phyloP scores from a whole-genome alignment of 805 yeast genomes.

The Sungouiella thailandica region DNA sequence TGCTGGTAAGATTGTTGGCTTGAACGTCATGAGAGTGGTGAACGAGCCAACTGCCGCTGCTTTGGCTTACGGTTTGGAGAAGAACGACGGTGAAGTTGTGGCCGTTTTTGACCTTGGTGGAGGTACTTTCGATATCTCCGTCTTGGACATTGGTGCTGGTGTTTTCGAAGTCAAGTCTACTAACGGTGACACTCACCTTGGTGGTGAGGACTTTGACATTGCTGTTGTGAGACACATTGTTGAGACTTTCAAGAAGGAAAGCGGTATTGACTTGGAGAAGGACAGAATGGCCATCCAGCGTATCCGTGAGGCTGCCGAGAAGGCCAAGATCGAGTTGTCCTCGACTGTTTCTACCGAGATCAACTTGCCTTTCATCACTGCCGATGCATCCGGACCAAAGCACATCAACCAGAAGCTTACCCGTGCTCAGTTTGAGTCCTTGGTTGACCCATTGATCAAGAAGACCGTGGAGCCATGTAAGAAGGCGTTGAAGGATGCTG shows the following conservation, averaged over 20 bases:
- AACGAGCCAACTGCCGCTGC: conserved; percentile 95
- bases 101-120: conserved; percentile 98
- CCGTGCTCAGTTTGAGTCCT: conserved; percentile 62
- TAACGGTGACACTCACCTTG: conserved; percentile 91
- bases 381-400: conserved; percentile 79
- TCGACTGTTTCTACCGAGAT: conserved; percentile 67
- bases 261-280: conserved; percentile 53
- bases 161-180: conserved; percentile 97
- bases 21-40: conserved; percentile 83
- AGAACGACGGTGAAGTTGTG: conserved; percentile 74
- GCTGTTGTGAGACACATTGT: conserved; percentile 80
- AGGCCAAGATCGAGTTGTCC: conserved; percentile 83
- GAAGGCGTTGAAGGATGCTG: conserved; percentile 81
- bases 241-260: conserved; percentile 69
- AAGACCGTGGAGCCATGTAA: conserved; percentile 72
- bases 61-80: conserved; percentile 90
- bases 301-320: conserved; percentile 66
- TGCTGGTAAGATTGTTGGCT: conserved; percentile 95
- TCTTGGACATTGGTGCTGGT: conserved; percentile 95
- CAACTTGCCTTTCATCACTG: conserved; percentile 82
- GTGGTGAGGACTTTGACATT: conserved; percentile 92
- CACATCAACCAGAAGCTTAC: conserved; percentile 67
- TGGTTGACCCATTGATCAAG: conserved; percentile 66
- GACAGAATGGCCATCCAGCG: conserved; percentile 58
- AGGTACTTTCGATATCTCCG: conserved; percentile 97